Conservation (phyloP, 305 asterid species). For the Fraxinus sp. region DNA sequence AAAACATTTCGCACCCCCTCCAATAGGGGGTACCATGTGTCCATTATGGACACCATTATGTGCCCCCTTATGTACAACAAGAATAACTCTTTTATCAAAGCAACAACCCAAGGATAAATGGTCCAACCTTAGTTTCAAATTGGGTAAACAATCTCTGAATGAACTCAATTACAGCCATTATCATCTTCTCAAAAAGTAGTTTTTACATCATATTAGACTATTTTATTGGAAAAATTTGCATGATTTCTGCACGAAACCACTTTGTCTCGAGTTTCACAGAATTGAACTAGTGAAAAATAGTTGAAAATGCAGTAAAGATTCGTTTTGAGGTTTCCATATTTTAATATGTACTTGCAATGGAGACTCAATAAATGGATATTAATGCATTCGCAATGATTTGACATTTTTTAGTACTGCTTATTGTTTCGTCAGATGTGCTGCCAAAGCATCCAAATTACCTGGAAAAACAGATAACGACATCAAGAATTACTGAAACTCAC, state of each 20-base stretch:
- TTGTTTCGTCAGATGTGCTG: constrained; percentile 47
- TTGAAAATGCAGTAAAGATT: background rate
- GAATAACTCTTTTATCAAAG: too few relatives aligned
- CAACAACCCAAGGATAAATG: too few relatives aligned
- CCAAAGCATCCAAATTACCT: constrained; percentile 53
- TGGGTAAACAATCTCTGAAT: too few relatives aligned
- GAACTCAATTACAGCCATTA: too few relatives aligned
- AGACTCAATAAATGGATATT: background rate
- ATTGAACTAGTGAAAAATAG: background rate
- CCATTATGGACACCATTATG: too few relatives aligned
- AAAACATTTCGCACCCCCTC: too few relatives aligned
- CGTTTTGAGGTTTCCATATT: background rate
- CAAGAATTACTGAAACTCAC: constrained; percentile 68
- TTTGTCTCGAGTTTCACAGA: background rate
- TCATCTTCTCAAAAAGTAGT: too few relatives aligned
- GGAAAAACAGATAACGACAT: constrained; percentile 76
- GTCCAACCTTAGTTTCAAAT: too few relatives aligned
- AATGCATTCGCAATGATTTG: background rate
- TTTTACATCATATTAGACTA: too few relatives aligned
- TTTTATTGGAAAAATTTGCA: background rate
- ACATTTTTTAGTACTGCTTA: background rate
- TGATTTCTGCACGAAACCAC: background rate
- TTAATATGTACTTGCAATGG: background rate
- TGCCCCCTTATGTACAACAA: too few relatives aligned
- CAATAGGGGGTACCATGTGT: too few relatives aligned